These are phyloP conservation scores for Solanum etuberosum DNA, from an alignment of 257 asterid genomes.

Conservation along the genomic window DNA sequence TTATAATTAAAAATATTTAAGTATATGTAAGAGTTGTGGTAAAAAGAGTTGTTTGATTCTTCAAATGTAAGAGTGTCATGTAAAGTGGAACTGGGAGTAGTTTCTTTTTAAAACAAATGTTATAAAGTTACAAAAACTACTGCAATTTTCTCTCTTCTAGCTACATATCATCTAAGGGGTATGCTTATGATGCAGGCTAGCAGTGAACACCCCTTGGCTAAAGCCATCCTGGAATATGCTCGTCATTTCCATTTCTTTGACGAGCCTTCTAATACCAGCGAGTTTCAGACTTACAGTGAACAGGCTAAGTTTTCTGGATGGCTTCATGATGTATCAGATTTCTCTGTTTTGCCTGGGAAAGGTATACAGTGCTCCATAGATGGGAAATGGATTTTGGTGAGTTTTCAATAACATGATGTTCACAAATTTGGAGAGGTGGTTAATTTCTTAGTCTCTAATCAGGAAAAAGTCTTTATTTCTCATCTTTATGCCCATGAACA, in stretches of 20 bases:
- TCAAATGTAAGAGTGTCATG: background rate
- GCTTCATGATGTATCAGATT: conserved; percentile 72
- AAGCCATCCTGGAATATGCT: conserved; percentile 79
- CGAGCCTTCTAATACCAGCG: conserved; percentile 28
- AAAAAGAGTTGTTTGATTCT: background rate
- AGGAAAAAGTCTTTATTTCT: background rate
- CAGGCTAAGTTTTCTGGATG: conserved; percentile 60
- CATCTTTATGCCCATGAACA: conserved; percentile 6
- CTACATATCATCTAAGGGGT: background rate
- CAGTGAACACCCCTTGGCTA: conserved; percentile 96
- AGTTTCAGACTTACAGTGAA: conserved; percentile 23
- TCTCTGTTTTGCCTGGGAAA: conserved; percentile 82
- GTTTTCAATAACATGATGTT: conserved; percentile 10
- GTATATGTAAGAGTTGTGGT: background rate
- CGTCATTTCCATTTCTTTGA: conserved; percentile 96
- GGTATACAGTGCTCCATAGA: conserved; percentile 75
- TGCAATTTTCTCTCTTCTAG: background rate
- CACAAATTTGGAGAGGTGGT: background rate
- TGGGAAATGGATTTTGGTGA: conserved; percentile 71
- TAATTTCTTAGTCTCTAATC: background rate
- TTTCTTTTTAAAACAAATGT: background rate
- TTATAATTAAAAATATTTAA: background rate
- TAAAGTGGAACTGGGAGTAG: background rate
- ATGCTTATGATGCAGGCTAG: conserved; percentile 51
- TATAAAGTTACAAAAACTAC: background rate